These are phyloP conservation scores for Tuctoria greenei DNA, from an alignment of 176 grass and related monocot species.

Conservation along the genomic window DNA sequence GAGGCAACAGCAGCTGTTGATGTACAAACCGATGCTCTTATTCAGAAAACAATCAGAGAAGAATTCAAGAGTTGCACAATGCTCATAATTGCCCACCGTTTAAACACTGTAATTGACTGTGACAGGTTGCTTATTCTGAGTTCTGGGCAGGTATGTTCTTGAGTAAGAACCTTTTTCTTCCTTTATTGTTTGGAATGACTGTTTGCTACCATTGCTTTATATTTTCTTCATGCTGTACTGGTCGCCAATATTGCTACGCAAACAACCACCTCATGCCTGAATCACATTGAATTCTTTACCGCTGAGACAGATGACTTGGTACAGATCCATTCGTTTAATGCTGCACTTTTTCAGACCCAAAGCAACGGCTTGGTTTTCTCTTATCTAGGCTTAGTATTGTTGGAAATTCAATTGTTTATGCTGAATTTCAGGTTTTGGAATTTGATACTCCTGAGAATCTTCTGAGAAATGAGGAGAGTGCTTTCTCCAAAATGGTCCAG, in stretches of 20 bases:
- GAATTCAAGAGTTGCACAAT: conserved; percentile 99
- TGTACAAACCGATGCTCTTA: conserved; percentile 96
- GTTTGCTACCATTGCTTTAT: background rate
- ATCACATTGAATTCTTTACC: background rate
- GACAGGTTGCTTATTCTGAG: conserved; percentile 91
- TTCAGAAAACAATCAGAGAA: conserved; percentile 97
- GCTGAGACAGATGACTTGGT: background rate
- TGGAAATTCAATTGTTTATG: conserved; percentile 15
- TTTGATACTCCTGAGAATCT: conserved; percentile 90
- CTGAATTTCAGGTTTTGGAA: conserved; percentile 71
- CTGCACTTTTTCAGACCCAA: background rate
- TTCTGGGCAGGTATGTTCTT: conserved; percentile 63
- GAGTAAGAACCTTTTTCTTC: background rate
- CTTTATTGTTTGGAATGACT: background rate
- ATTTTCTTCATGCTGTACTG: background rate
- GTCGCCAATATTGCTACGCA: background rate
- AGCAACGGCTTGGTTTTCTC: background rate
- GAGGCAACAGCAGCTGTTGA: conserved; percentile 98
- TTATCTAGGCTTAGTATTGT: conserved; percentile 5
- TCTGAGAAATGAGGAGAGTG: conserved; percentile 75
- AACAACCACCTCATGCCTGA: background rate
- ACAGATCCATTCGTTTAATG: background rate
- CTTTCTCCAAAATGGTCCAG: conserved; percentile 98
- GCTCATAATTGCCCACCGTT: conserved; percentile 90
- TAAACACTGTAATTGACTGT: conserved; percentile 96